Evolutionary conservation across 2,329 filamentous ascomycete species (phyloP), one percentile per base, ranked within the genome.

Genomic region (Penicillium italicum): DNA sequence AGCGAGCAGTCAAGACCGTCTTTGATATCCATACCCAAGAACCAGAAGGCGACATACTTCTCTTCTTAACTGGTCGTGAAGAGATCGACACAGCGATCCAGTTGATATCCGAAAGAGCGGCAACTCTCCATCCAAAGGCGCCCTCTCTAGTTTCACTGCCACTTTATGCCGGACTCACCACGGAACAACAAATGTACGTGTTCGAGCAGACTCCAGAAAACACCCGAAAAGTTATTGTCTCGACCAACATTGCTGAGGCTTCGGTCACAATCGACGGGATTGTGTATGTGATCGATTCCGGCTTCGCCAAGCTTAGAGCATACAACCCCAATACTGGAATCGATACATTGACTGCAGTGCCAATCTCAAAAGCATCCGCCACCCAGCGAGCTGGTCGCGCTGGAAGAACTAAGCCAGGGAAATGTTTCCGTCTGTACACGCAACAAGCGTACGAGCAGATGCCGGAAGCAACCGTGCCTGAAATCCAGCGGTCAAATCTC

Each of bases 181-280:
- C 88, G 9, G 92, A 97, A 61, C 87, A 97, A 67, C 94, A 97
- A 69, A 93, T 96, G 85, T 92, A 92, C 62, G 88, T 97, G 38
- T 97, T 97, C 69, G 91, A 96, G 65, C 85, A 88, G 51, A 79
- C 91, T 2, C 85, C 90, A 0, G 86, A 90, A 58, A 87, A 92
- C 56, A 92, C 87, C 1, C 84, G 94, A 40, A 97, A 97, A 70
- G 89, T 97, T 37, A 89, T 99, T 34, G 87, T 97, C 62, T 88
- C 90, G 4, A 97, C 94, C 56, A 97, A 97, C 70, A 97, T 97
- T 61, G 91, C 94, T 12, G 94, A 99, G 77, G 93, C 94, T 5
- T 96, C 91, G 1, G 88, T 99, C 41, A 97, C 94, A 16, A 95
- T 97, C 53, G 87, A 94, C 50, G 91, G 91, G 3, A 92, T 97